These are phyloP conservation scores for Helotiales sp. DNA, from an alignment of 2,329 filamentous ascomycete species.

Conservation along the genomic window DNA sequence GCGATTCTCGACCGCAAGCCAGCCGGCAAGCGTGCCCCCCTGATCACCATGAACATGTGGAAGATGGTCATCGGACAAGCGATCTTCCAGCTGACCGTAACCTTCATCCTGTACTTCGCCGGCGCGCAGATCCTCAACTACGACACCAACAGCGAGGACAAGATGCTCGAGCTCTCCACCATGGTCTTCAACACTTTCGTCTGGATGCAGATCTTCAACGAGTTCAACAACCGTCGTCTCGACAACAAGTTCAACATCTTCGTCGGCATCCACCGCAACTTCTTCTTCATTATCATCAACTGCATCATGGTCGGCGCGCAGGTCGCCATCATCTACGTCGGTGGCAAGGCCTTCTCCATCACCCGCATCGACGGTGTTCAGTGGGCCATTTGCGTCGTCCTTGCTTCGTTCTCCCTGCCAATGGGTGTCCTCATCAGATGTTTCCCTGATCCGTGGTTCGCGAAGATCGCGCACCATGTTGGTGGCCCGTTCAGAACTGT, in stretches of 20 bases:
- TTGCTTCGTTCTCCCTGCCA: conserved; percentile 84
- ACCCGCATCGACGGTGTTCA: conserved; percentile 70
- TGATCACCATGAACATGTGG: conserved; percentile 94
- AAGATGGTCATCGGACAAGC: conserved; percentile 98
- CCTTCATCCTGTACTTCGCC: conserved; percentile 84
- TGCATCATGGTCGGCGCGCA: conserved; percentile 86
- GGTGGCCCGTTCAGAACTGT: conserved; percentile 7
- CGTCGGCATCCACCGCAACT: conserved; percentile 82
- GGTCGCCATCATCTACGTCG: conserved; percentile 86
- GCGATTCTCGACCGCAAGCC: conserved; percentile 73
- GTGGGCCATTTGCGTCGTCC: conserved; percentile 85
- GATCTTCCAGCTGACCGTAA: conserved; percentile 80
- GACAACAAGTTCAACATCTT: conserved; percentile 97
- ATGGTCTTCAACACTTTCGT: conserved; percentile 95
- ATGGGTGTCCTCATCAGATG: conserved; percentile 56
- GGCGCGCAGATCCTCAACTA: conserved; percentile 64
- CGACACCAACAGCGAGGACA: conserved; percentile 49
- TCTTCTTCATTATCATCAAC: conserved; percentile 88
- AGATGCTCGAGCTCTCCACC: conserved; percentile 69
- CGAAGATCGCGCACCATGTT: conserved; percentile 1
- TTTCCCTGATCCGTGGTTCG: conserved; percentile 16
- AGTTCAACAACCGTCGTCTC: conserved; percentile 83
- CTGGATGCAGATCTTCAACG: conserved; percentile 99
- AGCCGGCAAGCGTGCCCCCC: conserved; percentile 71
- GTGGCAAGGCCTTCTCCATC: conserved; percentile 74